Conservation (phyloP, 345 rosid genomes). For the Pistacia atlantica region DNA sequence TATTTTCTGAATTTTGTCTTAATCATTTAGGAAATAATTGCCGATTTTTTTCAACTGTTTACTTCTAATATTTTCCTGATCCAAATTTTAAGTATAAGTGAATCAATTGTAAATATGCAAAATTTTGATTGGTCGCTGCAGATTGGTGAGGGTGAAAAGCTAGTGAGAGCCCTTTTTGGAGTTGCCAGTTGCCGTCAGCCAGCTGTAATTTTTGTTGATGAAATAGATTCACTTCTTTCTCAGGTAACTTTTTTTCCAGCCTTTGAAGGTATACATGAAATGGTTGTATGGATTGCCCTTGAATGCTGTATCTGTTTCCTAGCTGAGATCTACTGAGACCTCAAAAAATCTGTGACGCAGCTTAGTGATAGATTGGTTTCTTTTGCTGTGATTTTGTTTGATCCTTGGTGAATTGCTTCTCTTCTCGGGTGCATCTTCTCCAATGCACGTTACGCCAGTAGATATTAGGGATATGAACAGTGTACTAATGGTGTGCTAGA, state of each 20-base stretch:
- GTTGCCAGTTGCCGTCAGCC: slow-evolving; percentile 99
- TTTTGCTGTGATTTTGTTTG: slow-evolving; percentile 1
- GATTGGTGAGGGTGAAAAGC: slow-evolving; percentile 99
- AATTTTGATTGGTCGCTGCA: slow-evolving; percentile 29
- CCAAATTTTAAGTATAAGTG: not conserved
- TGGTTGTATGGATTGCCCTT: not conserved
- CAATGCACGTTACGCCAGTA: not conserved
- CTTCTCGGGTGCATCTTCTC: not conserved
- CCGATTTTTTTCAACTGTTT: not conserved
- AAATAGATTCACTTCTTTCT: slow-evolving; percentile 95
- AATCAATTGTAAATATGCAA: not conserved
- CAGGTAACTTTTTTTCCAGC: slow-evolving; percentile 56
- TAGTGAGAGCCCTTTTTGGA: slow-evolving; percentile 97
- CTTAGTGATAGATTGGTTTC: slow-evolving; percentile 1
- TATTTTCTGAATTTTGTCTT: not conserved
- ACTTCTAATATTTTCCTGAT: not conserved
- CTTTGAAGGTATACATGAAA: slow-evolving; percentile 4
- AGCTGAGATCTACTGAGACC: not conserved
- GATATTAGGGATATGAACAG: not conserved
- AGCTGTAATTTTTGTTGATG: slow-evolving; percentile 97
- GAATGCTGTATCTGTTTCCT: not conserved
- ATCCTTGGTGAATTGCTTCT: slow-evolving; percentile 1
- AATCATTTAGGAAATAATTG: not conserved
- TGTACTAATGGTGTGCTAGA: not conserved
- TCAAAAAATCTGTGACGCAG: not conserved